A percentile compares a stretch with the other conserved stretches of the same genome.
Evolutionary conservation across 208 protist genomes (phyloP).

Genomic region (Leishmania tropica): DNA sequence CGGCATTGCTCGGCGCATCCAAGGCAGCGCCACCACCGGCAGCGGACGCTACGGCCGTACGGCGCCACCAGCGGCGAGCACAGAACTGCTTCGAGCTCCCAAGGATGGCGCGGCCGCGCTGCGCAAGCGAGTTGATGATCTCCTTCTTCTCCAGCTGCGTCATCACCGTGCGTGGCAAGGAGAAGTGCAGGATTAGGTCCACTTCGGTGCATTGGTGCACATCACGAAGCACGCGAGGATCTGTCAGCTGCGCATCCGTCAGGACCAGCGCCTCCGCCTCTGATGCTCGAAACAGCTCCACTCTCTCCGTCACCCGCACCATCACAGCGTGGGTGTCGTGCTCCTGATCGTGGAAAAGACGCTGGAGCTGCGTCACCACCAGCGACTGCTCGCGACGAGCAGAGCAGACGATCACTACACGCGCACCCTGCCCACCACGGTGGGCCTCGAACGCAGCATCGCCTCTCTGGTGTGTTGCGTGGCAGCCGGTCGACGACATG

Average conservation of each 20-base stretch:
- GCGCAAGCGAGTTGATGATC: slow-evolving; percentile 45
- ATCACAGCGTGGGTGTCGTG: slow-evolving; percentile 17
- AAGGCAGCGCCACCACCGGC: background rate
- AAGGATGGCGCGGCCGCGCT: slow-evolving; percentile 41
- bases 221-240: slow-evolving; percentile 30
- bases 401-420: slow-evolving; percentile 53
- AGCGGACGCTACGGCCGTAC: background rate
- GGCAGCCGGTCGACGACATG: background rate
- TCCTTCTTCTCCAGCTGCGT: slow-evolving; percentile 42
- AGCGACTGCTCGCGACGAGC: slow-evolving; percentile 64
- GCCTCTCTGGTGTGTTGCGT: background rate
- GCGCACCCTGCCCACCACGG: slow-evolving; percentile 8
- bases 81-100: slow-evolving; percentile 20
- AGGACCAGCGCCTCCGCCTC: slow-evolving; percentile 57
- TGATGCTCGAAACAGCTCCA: slow-evolving; percentile 34
- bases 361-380: slow-evolving; percentile 36
- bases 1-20: background rate
- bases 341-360: slow-evolving; percentile 27
- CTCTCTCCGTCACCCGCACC: slow-evolving; percentile 39
- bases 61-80: slow-evolving; percentile 25
- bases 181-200: slow-evolving; percentile 59
- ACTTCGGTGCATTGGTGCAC: slow-evolving; percentile 27
- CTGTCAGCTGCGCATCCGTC: slow-evolving; percentile 54
- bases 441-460: background rate
- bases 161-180: slow-evolving; percentile 50